These are phyloP conservation scores for Saccharum spontaneum DNA, from an alignment of 176 grass and related monocot species.

Conservation along the genomic window DNA sequence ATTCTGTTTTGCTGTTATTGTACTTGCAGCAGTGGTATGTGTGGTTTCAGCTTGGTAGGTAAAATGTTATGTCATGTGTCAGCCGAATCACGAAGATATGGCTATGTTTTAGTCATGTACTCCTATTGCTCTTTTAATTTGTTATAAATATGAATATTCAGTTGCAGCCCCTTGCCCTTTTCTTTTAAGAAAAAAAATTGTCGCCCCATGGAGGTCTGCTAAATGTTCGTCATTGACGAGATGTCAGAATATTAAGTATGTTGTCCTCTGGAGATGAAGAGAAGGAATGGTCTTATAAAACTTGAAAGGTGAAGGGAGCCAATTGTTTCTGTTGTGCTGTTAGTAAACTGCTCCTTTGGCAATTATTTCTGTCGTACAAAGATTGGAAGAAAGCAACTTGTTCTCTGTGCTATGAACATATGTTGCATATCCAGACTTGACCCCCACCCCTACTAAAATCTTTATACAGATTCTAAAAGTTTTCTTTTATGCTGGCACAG, in stretches of 20 bases:
- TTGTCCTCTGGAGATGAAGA: slow-evolving; percentile 2
- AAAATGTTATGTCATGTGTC: not conserved
- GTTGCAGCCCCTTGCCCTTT: not conserved
- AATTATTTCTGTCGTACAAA: slow-evolving; percentile 15
- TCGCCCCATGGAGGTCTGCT: not conserved
- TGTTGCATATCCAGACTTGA: not conserved
- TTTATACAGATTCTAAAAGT: too few species aligned
- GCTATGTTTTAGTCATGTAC: slow-evolving; percentile 16
- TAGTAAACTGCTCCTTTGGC: not conserved
- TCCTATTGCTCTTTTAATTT: not conserved
- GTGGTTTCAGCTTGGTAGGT: slow-evolving; percentile 20
- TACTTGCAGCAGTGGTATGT: slow-evolving; percentile 32
- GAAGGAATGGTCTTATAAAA: not conserved
- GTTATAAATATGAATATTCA: slow-evolving; percentile 15
- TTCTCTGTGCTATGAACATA: slow-evolving; percentile 10
- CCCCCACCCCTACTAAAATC: not conserved
- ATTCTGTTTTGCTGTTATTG: slow-evolving; percentile 22
- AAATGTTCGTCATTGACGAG: not conserved
- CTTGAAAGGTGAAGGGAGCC: slow-evolving; percentile 10
- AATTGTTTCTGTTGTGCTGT: slow-evolving; percentile 11
- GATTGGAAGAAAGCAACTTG: not conserved
- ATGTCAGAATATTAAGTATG: not conserved
- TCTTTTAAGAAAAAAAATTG: not conserved
- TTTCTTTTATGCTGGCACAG: not conserved
- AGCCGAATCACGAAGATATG: slow-evolving; percentile 8